Conservation (phyloP, 2,329 filamentous ascomycete species). For the Magnaporthiopsis incrustans region DNA sequence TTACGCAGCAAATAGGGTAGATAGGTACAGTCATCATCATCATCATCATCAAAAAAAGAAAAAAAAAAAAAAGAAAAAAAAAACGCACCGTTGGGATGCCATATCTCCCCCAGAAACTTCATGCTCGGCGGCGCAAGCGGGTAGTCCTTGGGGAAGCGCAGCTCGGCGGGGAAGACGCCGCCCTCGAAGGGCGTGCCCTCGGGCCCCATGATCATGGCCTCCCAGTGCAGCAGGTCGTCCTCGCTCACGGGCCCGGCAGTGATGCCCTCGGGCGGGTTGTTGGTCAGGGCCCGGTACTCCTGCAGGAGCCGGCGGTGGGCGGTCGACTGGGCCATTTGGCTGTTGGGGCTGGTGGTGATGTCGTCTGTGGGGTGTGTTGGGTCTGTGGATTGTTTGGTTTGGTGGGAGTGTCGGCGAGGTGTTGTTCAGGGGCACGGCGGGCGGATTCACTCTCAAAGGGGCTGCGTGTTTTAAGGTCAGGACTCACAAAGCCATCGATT, state of each 20-base stretch:
- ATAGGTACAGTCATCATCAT: no score
- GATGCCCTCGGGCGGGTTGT: slow-evolving; percentile 95
- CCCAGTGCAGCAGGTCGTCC: slow-evolving; percentile 94
- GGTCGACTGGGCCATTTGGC: slow-evolving; percentile 48
- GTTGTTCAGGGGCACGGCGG: no score
- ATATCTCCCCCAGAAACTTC: slow-evolving; percentile 90
- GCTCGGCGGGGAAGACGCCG: slow-evolving; percentile 88
- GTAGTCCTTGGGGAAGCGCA: slow-evolving; percentile 94
- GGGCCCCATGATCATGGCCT: slow-evolving; percentile 90
- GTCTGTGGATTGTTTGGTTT: no score
- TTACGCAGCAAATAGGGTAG: no score
- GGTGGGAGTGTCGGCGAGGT: no score
- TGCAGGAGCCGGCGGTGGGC: slow-evolving; percentile 79
- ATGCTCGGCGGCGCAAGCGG: slow-evolving; percentile 93
- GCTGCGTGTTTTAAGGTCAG: no score
- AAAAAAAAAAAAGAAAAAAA: slow-evolving; percentile 5
- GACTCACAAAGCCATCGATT: no score
- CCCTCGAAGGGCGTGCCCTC: slow-evolving; percentile 95
- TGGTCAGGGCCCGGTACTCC: slow-evolving; percentile 91
- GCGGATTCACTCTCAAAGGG: no score
- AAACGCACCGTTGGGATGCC: slow-evolving; percentile 83
- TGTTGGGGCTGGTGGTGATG: no score
- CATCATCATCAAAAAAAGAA: slow-evolving; percentile 6
- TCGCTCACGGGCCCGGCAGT: slow-evolving; percentile 88
- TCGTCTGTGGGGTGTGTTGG: no score